Conservation (phyloP, 2,329 filamentous ascomycete genomes). For the Davidsoniella virescens region DNA sequence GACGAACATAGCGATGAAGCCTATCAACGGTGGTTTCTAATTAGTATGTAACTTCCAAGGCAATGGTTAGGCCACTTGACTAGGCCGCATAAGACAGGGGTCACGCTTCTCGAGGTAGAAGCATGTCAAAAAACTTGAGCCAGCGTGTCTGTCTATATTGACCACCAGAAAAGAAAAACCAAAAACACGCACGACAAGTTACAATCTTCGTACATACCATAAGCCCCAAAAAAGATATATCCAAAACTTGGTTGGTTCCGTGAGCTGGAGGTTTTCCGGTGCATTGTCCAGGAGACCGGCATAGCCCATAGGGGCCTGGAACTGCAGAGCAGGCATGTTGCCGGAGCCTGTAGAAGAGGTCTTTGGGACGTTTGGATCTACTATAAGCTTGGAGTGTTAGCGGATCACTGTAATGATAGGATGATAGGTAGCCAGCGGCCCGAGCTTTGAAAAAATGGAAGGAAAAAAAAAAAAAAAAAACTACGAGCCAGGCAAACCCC, state of each 20-base stretch:
- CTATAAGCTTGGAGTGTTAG: too few relatives aligned
- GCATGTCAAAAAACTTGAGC: too few relatives aligned
- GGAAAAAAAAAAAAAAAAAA: too few relatives aligned
- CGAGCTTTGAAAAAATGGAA: too few relatives aligned
- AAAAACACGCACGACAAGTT: conserved; percentile 10
- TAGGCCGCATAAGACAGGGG: conserved; percentile 13
- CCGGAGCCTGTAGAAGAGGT: too few relatives aligned
- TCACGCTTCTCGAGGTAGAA: neutral
- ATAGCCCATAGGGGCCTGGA: neutral
- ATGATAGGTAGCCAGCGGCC: too few relatives aligned
- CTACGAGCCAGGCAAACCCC: too few relatives aligned
- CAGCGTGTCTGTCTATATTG: neutral
- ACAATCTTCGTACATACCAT: neutral
- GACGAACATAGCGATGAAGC: conserved; percentile 72
- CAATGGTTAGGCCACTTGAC: conserved; percentile 8
- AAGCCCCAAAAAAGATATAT: conserved; percentile 22
- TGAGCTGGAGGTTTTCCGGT: conserved; percentile 21
- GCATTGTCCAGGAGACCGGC: conserved; percentile 15
- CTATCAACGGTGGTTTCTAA: conserved; percentile 27
- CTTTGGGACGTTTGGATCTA: too few relatives aligned
- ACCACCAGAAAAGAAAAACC: neutral
- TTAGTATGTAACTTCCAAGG: neutral
- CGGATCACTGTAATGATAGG: too few relatives aligned
- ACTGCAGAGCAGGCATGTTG: too few relatives aligned
- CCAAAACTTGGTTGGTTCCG: conserved; percentile 32